These are phyloP conservation scores for Thelonectria blattea DNA, from an alignment of 2,329 filamentous ascomycete species.

Conservation along the genomic window DNA sequence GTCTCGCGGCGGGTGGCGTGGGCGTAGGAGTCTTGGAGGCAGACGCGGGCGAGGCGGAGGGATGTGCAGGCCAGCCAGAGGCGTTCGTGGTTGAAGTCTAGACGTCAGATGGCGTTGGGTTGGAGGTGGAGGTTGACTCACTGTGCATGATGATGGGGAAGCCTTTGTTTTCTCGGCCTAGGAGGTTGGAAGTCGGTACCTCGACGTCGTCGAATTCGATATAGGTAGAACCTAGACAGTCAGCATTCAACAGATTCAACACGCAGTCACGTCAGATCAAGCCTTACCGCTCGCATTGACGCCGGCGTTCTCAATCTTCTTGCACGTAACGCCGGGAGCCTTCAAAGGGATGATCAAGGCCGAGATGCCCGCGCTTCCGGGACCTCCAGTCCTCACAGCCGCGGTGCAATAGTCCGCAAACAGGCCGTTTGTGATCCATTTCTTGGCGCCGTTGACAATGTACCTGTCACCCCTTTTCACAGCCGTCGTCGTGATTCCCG, in stretches of 20 bases:
- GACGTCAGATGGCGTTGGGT: neutral
- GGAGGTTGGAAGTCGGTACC: constrained; percentile 19
- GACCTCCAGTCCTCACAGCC: constrained; percentile 24
- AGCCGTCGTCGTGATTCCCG: constrained; percentile 21
- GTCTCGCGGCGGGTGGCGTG: constrained; percentile 60
- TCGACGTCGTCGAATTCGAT: constrained; percentile 27
- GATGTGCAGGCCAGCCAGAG: constrained; percentile 63
- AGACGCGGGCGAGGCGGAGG: constrained; percentile 62
- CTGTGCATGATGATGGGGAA: constrained; percentile 27
- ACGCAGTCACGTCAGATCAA: too few species aligned
- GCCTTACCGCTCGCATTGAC: constrained; percentile 23
- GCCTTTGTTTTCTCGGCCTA: constrained; percentile 25
- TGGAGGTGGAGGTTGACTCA: neutral
- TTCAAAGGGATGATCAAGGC: constrained; percentile 21
- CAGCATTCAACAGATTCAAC: neutral
- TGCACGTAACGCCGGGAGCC: constrained; percentile 13
- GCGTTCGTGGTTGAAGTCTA: constrained; percentile 63
- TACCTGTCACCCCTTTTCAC: constrained; percentile 17
- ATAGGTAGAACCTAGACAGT: constrained; percentile 18
- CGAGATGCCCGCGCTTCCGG: constrained; percentile 15
- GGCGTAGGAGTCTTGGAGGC: constrained; percentile 56
- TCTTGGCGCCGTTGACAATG: constrained; percentile 25
- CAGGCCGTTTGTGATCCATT: constrained; percentile 26
- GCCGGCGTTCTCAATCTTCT: constrained; percentile 22
- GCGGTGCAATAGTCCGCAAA: constrained; percentile 27